Evolutionary conservation across 805 yeast genomes (phyloP).

Genomic region (Saturnispora ahearnii): DNA sequence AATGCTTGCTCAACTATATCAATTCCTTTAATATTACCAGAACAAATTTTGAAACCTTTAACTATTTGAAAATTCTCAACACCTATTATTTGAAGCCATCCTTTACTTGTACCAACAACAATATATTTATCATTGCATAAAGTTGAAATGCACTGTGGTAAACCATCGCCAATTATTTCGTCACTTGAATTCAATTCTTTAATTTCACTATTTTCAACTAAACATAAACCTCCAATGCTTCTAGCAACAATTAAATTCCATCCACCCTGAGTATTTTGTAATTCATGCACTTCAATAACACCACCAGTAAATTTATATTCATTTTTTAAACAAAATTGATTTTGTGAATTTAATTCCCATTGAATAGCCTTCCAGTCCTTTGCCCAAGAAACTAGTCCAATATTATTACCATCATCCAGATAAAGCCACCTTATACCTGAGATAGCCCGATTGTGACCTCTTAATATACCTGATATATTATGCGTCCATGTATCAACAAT

Average conservation of each 20-base stretch:
- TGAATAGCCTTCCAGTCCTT: constrained; percentile 76
- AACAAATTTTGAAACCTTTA: constrained; percentile 42
- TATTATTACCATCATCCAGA: constrained; percentile 44
- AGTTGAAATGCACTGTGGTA: constrained; percentile 7
- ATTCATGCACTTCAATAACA: constrained; percentile 5
- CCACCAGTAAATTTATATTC: constrained; percentile 13
- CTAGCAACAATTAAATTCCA: constrained; percentile 8
- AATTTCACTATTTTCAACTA: neutral
- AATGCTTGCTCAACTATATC: constrained; percentile 39
- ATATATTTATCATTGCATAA: constrained; percentile 41
- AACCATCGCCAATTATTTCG: neutral
- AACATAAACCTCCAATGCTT: constrained; percentile 3
- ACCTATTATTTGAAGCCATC: constrained; percentile 52
- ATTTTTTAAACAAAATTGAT: constrained; percentile 27
- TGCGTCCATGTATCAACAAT: constrained; percentile 67
- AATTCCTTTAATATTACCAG: constrained; percentile 63
- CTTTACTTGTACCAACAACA: constrained; percentile 73
- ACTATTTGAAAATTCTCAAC: constrained; percentile 28
- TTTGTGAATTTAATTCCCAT: constrained; percentile 17
- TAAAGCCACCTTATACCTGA: constrained; percentile 61
- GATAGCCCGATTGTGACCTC: constrained; percentile 63
- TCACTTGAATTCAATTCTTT: neutral
- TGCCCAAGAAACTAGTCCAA: constrained; percentile 48
- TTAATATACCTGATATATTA: constrained; percentile 46
- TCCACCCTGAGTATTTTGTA: neutral